A percentile compares a stretch with the other conserved stretches of the same genome.
These are phyloP conservation scores for Alternaria hordeiaustralica DNA, from an alignment of 2,329 filamentous ascomycete species.

Conservation along the genomic window DNA sequence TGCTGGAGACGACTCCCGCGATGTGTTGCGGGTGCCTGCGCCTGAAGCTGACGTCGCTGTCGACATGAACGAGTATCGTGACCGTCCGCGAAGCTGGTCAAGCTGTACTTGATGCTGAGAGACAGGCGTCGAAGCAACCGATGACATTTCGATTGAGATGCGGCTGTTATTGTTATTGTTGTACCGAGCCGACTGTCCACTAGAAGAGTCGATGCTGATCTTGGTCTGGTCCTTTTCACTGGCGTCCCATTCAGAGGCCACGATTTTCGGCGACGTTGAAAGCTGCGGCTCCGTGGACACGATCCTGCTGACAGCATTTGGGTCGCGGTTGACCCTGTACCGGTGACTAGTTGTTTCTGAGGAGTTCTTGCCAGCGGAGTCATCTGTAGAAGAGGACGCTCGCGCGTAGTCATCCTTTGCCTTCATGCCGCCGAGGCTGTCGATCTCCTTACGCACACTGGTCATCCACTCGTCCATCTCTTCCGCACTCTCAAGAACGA, in stretches of 20 bases:
- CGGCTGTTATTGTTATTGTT: slow-evolving; percentile 36
- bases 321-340: slow-evolving; percentile 46
- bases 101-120: slow-evolving; percentile 47
- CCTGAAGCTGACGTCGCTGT: slow-evolving; percentile 44
- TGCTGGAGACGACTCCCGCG: slow-evolving; percentile 45
- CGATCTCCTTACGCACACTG: slow-evolving; percentile 72
- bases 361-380: slow-evolving; percentile 28
- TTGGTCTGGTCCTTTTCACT: slow-evolving; percentile 32
- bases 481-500: slow-evolving; percentile 74
- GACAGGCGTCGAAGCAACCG: slow-evolving; percentile 41
- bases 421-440: slow-evolving; percentile 71
- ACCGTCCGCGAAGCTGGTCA: slow-evolving; percentile 47
- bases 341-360: slow-evolving; percentile 45
- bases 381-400: slow-evolving; percentile 39
- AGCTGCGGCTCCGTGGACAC: slow-evolving; percentile 46
- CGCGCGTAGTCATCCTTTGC: slow-evolving; percentile 35
- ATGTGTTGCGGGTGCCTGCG: slow-evolving; percentile 41
- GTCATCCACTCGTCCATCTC: slow-evolving; percentile 81
- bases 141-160: slow-evolving; percentile 45
- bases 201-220: slow-evolving; percentile 40
- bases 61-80: slow-evolving; percentile 48
- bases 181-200: slow-evolving; percentile 34
- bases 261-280: slow-evolving; percentile 37
- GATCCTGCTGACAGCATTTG: slow-evolving; percentile 36
- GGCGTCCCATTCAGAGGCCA: slow-evolving; percentile 42